Conservation (phyloP, 306 rosid species). For the Lithocarpus polystachyus region DNA sequence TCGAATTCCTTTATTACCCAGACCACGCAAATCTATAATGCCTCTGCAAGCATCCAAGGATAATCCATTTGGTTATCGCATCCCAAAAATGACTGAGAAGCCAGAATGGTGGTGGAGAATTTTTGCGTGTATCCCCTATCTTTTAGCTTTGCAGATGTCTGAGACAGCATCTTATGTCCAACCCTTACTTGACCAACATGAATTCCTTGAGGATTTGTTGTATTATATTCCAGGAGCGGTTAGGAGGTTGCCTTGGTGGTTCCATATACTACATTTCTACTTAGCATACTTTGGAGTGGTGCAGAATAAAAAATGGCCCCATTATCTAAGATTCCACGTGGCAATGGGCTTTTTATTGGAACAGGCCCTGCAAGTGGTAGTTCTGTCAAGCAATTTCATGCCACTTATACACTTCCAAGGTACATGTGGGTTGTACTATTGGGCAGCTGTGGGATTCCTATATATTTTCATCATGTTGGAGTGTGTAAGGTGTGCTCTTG, state of each 20-base stretch:
- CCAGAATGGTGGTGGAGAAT: conserved; percentile 98
- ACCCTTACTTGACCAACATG: conserved; percentile 51
- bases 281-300: conserved; percentile 56
- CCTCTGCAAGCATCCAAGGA: conserved; percentile 45
- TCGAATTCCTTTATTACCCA: conserved; percentile 17
- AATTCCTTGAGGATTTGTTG: conserved; percentile 41
- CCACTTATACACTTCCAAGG: conserved; percentile 83
- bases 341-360: conserved; percentile 76
- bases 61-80: conserved; percentile 45
- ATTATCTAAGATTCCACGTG: conserved; percentile 64
- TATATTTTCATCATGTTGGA: conserved; percentile 47
- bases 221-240: conserved; percentile 71
- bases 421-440: conserved; percentile 64
- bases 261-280: conserved; percentile 57
- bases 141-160: conserved; percentile 65
- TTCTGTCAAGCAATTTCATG: conserved; percentile 66
- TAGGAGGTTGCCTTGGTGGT: conserved; percentile 69
- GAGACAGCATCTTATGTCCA: conserved; percentile 59
- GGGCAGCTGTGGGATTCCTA: conserved; percentile 68
- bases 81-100: conserved; percentile 55
- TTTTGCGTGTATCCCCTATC: conserved; percentile 72
- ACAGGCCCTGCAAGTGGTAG: conserved; percentile 51
- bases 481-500: conserved; percentile 67
- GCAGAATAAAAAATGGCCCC: conserved; percentile 61
- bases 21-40: conserved; percentile 24